A percentile compares a stretch with the other conserved stretches of the same genome.
These are phyloP conservation scores for Phytophthora citricola DNA, from an alignment of 352 stramenopile species.

Conservation along the genomic window DNA sequence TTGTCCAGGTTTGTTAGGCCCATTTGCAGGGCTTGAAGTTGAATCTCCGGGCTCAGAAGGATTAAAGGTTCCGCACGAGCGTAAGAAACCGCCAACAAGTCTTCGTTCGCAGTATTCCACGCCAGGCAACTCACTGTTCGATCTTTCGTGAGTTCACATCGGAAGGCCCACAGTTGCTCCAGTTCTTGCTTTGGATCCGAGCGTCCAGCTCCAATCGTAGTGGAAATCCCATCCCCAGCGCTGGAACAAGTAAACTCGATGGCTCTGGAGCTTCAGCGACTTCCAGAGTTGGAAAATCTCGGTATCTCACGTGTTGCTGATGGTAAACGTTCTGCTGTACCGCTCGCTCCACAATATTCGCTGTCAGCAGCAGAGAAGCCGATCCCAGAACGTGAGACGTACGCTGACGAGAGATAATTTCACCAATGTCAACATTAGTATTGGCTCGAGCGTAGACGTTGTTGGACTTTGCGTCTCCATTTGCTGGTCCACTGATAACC, in stretches of 20 bases:
- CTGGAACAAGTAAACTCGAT: conserved; percentile 12
- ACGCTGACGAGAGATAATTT: conserved; percentile 75
- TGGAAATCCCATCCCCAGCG: conserved; percentile 24
- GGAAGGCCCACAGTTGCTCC: conserved; percentile 82
- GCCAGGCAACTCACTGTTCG: conserved; percentile 77
- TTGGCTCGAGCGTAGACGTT: conserved; percentile 72
- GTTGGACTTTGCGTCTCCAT: conserved; percentile 54
- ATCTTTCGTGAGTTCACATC: conserved; percentile 64
- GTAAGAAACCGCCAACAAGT: conserved; percentile 93
- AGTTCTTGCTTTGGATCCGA: conserved; percentile 34
- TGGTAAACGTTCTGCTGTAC: conserved; percentile 93
- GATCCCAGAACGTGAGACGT: conserved; percentile 71
- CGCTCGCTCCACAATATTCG: conserved; percentile 80
- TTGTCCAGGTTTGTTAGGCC: conserved; percentile 9
- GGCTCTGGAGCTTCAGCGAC: conserved; percentile 18
- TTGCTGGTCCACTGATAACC: conserved; percentile 43
- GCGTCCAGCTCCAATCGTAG: conserved; percentile 3
- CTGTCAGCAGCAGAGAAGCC: conserved; percentile 58
- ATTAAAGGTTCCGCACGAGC: conserved; percentile 27
- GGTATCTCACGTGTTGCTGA: conserved; percentile 82
- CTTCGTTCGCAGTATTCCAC: conserved; percentile 89
- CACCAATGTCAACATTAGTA: conserved; percentile 76
- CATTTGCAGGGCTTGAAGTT: background rate
- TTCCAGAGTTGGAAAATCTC: conserved; percentile 68
- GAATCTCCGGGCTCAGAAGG: background rate